phyloP scores from a whole-genome alignment of 495 filamentous ascomycete species.

The Talaromyces nanjingensis region DNA sequence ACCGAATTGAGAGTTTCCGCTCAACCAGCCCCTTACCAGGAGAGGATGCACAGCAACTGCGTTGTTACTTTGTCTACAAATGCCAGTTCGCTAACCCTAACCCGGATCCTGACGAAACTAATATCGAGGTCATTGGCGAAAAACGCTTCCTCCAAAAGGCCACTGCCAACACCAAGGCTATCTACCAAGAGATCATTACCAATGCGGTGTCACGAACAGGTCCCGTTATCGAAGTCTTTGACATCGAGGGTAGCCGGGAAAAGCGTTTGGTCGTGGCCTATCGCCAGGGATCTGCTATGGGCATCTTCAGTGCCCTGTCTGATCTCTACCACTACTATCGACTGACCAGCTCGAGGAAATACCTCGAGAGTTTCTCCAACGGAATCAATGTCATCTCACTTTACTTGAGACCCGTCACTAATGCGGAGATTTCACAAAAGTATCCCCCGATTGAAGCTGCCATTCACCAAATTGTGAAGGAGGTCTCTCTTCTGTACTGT shows the following conservation, averaged over 20 bases:
- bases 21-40: conserved; percentile 68
- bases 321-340: conserved; percentile 99
- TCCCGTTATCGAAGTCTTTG: conserved; percentile 95
- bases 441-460: conserved; percentile 82
- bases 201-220: conserved; percentile 75
- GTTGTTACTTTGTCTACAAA: conserved; percentile 98
- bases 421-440: conserved; percentile 40
- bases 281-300: conserved; percentile 84
- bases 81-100: conserved; percentile 79
- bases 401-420: conserved; percentile 69
- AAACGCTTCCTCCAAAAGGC: conserved; percentile 93
- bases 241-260: conserved; percentile 83
- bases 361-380: conserved; percentile 98
- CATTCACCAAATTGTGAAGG: conserved; percentile 98
- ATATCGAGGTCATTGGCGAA: conserved; percentile 86
- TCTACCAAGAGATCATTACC: conserved; percentile 89
- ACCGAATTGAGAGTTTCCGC: conserved; percentile 94
- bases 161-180: conserved; percentile 86
- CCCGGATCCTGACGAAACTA: conserved; percentile 67
- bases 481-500: conserved; percentile 93
- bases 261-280: conserved; percentile 93
- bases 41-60: conserved; percentile 68
- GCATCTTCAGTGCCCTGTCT: conserved; percentile 89
- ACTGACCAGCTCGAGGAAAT: conserved; percentile 91
- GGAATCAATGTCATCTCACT: conserved; percentile 94